Conservation (phyloP, 495 filamentous ascomycete genomes). For the Hypoxylon cercidicola region DNA sequence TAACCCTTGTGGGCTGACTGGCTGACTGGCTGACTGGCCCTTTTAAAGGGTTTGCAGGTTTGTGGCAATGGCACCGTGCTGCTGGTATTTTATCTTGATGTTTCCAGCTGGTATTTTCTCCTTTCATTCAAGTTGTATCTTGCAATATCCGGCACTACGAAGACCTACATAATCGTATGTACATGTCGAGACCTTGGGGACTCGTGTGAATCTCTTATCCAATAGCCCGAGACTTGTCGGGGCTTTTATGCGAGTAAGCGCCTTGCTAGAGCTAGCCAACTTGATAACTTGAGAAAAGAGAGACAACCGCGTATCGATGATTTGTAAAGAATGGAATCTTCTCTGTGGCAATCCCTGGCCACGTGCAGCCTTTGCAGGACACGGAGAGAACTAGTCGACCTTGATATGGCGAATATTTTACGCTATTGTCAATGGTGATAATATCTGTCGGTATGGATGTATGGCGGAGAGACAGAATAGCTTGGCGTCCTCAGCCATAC, state of each 20-base stretch:
- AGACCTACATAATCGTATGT: constrained; percentile 11
- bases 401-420: constrained; percentile 19
- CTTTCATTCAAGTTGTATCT: background rate
- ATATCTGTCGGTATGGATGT: background rate
- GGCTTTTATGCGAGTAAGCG: constrained; percentile 36
- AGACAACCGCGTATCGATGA: constrained; percentile 24
- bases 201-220: constrained; percentile 2
- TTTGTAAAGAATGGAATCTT: no score
- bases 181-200: no score
- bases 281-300: constrained; percentile 8
- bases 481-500: constrained; percentile 10
- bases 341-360: constrained; percentile 19
- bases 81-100: constrained; percentile 24
- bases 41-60: constrained; percentile 13
- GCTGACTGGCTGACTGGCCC: background rate
- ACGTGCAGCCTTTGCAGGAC: constrained; percentile 17
- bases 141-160: no score
- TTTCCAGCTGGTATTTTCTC: constrained; percentile 6
- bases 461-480: constrained; percentile 4
- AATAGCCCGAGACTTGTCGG: constrained; percentile 7
- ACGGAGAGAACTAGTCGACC: constrained; percentile 8
- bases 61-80: constrained; percentile 17
- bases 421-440: constrained; percentile 14
- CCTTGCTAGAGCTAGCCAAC: constrained; percentile 15
- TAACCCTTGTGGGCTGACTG: background rate